Conservation (phyloP, 2,329 filamentous ascomycete species). For the Alternaria sp. region DNA sequence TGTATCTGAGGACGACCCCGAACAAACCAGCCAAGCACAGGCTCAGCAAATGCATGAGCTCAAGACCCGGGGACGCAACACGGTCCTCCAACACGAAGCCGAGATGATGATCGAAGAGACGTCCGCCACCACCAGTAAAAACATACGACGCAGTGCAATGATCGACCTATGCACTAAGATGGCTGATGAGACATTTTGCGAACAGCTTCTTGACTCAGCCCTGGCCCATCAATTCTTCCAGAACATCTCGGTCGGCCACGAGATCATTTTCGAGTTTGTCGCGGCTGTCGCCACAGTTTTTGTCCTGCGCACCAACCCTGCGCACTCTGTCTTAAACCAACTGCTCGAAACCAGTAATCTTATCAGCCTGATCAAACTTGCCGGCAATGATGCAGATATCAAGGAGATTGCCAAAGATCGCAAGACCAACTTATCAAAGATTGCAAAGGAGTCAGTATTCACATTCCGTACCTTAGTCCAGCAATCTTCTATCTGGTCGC, state of each 20-base stretch:
- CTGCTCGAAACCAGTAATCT: conserved; percentile 65
- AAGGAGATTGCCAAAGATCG: conserved; percentile 69
- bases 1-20: conserved; percentile 56
- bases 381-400: conserved; percentile 65
- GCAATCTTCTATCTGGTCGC: conserved; percentile 68
- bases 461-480: conserved; percentile 64
- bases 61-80: conserved; percentile 65
- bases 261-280: conserved; percentile 64
- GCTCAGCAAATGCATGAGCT: conserved; percentile 66
- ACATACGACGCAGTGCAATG: conserved; percentile 61
- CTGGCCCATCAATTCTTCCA: conserved; percentile 74
- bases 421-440: conserved; percentile 73
- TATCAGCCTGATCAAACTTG: conserved; percentile 63
- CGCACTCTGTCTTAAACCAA: conserved; percentile 67
- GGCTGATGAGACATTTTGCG: conserved; percentile 67
- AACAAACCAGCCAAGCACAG: conserved; percentile 55
- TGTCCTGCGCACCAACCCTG: conserved; percentile 68
- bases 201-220: conserved; percentile 77
- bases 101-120: conserved; percentile 68
- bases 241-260: conserved; percentile 60
- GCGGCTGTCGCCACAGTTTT: conserved; percentile 70
- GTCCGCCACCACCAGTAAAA: conserved; percentile 55
- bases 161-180: conserved; percentile 65
- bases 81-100: conserved; percentile 64
- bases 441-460: conserved; percentile 65